These are phyloP conservation scores for Grosmannia penicillata DNA, from an alignment of 2,329 filamentous ascomycete genomes.

Conservation along the genomic window DNA sequence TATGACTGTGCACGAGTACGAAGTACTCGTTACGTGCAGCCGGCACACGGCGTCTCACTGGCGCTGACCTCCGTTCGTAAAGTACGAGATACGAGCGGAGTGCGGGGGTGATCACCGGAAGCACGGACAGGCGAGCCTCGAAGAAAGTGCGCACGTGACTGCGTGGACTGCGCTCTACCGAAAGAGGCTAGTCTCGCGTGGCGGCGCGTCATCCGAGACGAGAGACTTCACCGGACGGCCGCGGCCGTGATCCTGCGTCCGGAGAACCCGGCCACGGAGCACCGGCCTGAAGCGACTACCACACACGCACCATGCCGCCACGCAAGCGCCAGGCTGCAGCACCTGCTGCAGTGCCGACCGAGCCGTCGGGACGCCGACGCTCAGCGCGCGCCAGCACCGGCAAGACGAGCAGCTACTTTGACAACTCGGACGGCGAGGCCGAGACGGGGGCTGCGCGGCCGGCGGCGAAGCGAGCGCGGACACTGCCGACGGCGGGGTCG, in stretches of 20 bases:
- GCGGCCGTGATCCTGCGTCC: too few relatives aligned
- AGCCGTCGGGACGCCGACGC: slow-evolving; percentile 22
- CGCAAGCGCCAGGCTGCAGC: slow-evolving; percentile 22
- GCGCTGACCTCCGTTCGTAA: too few relatives aligned
- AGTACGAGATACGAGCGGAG: too few relatives aligned
- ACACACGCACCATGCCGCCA: too few relatives aligned
- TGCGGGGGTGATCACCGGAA: too few relatives aligned
- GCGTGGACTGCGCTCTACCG: neutral
- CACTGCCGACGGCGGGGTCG: neutral
- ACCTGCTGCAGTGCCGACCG: slow-evolving; percentile 12
- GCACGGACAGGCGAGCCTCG: too few relatives aligned
- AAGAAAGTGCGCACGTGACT: too few relatives aligned
- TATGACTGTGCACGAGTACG: too few relatives aligned
- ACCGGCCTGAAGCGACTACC: too few relatives aligned
- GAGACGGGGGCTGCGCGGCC: neutral
- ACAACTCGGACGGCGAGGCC: slow-evolving; percentile 13
- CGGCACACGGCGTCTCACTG: too few relatives aligned
- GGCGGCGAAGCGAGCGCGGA: slow-evolving; percentile 9
- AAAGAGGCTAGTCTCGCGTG: slow-evolving; percentile 2
- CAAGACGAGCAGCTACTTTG: slow-evolving; percentile 38
- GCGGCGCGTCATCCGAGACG: neutral
- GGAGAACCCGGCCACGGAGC: too few relatives aligned
- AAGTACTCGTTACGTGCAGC: too few relatives aligned
- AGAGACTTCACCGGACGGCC: neutral
- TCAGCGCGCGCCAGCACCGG: slow-evolving; percentile 30